Base-by-base conservation (phyloP, 1,284 basidiomycete species). In the Trichosporon coremiiforme region DNA sequence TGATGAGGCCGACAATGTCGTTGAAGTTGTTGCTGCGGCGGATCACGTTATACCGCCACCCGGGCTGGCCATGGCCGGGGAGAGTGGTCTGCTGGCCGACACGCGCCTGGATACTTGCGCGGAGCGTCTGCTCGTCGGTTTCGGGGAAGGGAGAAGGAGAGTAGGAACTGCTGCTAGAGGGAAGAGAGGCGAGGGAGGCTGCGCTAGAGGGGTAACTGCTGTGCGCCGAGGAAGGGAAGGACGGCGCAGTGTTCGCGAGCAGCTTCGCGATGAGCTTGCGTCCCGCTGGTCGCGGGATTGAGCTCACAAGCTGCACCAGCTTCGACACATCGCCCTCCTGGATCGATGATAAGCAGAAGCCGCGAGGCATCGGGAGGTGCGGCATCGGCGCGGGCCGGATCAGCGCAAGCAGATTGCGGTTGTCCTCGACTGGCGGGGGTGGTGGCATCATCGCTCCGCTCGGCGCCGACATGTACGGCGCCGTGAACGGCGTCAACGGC, bases 231-330 rank as follows among this genome's bases (percentile, higher is more conserved):
- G 57, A 33, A 6, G 57, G 29, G 57, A 60, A 33, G 31, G 57
- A 35, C 0, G 57, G 57, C 6, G 57, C 57, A 31, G n/a, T 60
- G 57, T 60, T 60, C 15, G 57, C 57, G 15, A 60, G 57, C 57
- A 60, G 31, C 57, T 60, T 60, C 57, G 57, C 57, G 15, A 60
- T 60, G 57, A 60, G 57, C 31, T 60, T 60, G 17, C 57, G 57
- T 1, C 57, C 57, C 57, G 57, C 57, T 2, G 57, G 57, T 2
- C 57, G 57, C 57, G 57, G 57, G 17, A 60, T 60, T 5, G 57
- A 60, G 57, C 57, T 60, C 31, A 60, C 57, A 9, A 60, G 29
- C 57, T 60, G 57, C 57, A 60, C 57, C 5, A 60, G 57, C 57
- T 35, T 60, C 3, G 57, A 10, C 17, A 60, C 57, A 15, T 60